Conservation (phyloP, 352 stramenopile genomes). For the Globisporangium carolinianum region DNA sequence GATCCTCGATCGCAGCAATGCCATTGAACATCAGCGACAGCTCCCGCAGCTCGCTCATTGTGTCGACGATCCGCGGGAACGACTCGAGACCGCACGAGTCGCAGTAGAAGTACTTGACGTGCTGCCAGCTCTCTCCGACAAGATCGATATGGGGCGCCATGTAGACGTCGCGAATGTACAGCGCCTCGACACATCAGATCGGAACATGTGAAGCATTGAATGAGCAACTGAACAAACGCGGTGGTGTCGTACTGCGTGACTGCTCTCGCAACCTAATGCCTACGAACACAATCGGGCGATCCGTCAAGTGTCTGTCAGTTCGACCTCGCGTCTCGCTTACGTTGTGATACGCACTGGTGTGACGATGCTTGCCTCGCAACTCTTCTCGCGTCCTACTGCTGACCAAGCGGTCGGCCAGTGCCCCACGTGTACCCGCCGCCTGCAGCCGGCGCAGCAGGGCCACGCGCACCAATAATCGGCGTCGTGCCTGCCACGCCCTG, state of each 20-base stretch:
- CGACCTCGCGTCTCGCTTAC: no score
- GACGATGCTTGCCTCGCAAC: no score
- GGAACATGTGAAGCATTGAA: no score
- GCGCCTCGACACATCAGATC: no score
- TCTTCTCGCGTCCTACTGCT: constrained; percentile 3
- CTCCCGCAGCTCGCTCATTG: constrained; percentile 2
- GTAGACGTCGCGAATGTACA: background rate
- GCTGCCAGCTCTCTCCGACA: constrained; percentile 2
- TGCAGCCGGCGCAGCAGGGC: constrained; percentile 12
- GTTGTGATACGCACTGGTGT: no score
- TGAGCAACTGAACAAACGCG: no score
- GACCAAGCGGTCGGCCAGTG: constrained; percentile 45
- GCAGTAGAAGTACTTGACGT: constrained; percentile 11
- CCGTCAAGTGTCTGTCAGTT: no score
- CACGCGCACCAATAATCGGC: constrained; percentile 55
- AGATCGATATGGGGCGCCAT: background rate
- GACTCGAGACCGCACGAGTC: constrained; percentile 1
- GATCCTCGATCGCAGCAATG: background rate
- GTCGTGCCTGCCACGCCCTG: constrained; percentile 35
- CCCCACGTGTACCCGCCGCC: constrained; percentile 68
- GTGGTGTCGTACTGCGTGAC: no score
- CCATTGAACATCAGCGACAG: constrained; percentile 2
- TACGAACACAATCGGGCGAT: no score
- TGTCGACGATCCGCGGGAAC: background rate
- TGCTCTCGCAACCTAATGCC: no score